phyloP scores from a whole-genome alignment of 495 filamentous ascomycete species.

The Patellaria atrata region DNA sequence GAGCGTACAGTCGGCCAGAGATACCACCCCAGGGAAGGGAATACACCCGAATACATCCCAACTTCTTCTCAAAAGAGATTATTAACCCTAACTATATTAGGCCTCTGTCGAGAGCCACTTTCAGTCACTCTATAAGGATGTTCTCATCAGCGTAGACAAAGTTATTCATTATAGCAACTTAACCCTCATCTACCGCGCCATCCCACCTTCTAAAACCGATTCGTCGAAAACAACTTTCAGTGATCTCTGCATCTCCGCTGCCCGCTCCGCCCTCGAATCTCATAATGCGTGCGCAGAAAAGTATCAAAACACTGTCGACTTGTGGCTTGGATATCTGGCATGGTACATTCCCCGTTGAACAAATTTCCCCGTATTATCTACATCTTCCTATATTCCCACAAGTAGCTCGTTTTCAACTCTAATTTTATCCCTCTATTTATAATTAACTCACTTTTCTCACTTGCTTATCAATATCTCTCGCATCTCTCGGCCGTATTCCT shows the following conservation, averaged over 20 bases:
- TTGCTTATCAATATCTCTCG: background rate
- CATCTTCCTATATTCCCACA: no score
- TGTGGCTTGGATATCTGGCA: conserved; percentile 45
- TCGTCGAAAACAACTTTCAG: no score
- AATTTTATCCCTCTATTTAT: no score
- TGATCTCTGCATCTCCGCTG: conserved; percentile 44
- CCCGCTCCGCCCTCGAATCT: conserved; percentile 37
- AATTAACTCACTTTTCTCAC: no score
- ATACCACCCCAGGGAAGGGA: conserved; percentile 1
- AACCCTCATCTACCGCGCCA: conserved; percentile 48
- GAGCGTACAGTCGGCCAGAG: no score
- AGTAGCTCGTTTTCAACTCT: no score
- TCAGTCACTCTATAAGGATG: conserved; percentile 8
- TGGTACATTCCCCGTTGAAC: conserved; percentile 33
- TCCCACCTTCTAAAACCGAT: conserved; percentile 33
- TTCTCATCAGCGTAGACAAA: conserved; percentile 41
- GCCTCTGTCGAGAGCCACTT: conserved; percentile 1
- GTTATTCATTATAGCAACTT: conserved; percentile 39
- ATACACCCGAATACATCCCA: conserved; percentile 1
- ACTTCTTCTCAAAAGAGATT: conserved; percentile 3
- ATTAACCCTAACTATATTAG: background rate
- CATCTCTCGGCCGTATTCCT: background rate
- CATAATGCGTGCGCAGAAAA: conserved; percentile 41
- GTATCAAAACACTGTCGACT: conserved; percentile 25
- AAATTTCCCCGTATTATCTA: background rate